Base-by-base conservation (phyloP, 2,329 filamentous ascomycete species). In the Dactylellina sp. region DNA sequence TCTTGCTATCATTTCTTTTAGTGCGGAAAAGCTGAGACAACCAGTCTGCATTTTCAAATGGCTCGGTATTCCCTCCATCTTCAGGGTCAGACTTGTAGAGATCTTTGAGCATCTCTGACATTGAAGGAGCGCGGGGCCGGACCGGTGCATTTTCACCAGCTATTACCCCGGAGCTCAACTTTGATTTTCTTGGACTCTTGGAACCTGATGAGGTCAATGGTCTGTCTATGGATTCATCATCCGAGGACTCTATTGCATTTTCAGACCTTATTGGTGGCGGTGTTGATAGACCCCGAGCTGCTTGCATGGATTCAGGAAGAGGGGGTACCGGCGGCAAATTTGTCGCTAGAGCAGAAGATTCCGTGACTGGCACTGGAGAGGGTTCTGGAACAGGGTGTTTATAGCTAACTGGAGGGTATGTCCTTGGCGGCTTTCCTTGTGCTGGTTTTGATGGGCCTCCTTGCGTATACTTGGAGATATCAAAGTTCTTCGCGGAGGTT, bases 91-190 rank as follows among this genome's bases (percentile, higher is more conserved):
- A 25, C n/a, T 52, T 61, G 11, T 62, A 60, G 22, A 74, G 44
- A 44, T 74, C 70, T 42, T 62, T 74, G 20, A 74, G 56, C n/a
- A 74, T 74, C 28, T 74, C 70, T 32, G 70, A 66, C 70, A 74
- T 74, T 14, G 70, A 74, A 25, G 70, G 70, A 9, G 70, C 70
- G 22, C 70, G 56, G 18, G 61, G 53, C 18, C 70, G 39, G 24
- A 55, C 39, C 5, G 70, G 61, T 5, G 18, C 61, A 12, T 39
- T 46, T 20, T 74, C 70, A n/a, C 57, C 57, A 6, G 44, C 16
- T 2, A 39, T 37, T 7, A 63, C 40, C 9, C 42, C 55, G 1
- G 60, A 47, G 53, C 49, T 24, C 6, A 65, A 37, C 39, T 62
- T 61, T 4, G 70, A 60, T 57, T 62, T 66, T 5, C 42, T 49